Base-by-base conservation (phyloP, 768 basidiomycete species). In the Trametes cingulata region DNA sequence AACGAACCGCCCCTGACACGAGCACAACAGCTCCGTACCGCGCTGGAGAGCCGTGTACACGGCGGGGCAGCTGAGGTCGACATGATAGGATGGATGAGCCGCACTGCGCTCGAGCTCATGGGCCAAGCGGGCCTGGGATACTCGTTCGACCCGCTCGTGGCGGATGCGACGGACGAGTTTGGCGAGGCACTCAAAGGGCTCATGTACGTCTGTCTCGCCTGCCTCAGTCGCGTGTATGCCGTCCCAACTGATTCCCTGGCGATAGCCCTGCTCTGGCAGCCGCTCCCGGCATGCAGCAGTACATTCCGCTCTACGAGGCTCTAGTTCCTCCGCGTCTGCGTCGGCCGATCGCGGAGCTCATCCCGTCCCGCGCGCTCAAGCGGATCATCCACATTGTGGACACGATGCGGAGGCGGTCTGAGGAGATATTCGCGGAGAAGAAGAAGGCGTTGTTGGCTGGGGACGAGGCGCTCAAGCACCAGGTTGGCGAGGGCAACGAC, bases 121-220 rank as follows among this genome's bases (percentile, higher is more conserved):
- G 80, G 79, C 6, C 80, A 78, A 68, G 76, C 75, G 24, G 80
- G 81, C 5, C 72, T 83, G 17, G 77, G 77, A 1, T 73, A 69
- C 50, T 72, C 75, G 1, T 76, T 77, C 56, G 74, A 76, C 52
- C 54, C 64, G 7, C 68, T 82, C 4, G 62, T 59, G 6, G 74
- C 74, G 45, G 73, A 75, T 0, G 73, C 39, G 2, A 14, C 51
- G 37, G 57, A 61, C 22, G 39, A 43, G 22, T 58, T 40, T 27
- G 59, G 52, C 10, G 52, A 45, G 20, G 56, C 60, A 4, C 37
- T 65, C 14, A 65, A 65, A 17, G 24, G 19, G 72, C 62, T 74
- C 68, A n/a, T 80, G 66, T 71, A 29, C 46, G 69, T 60, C 1
- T 19, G 19, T 14, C n/a, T 20, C 27, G 24, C 37, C 10, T 20